Evolutionary conservation across 192 early-diverging fungal genomes (phyloP).

Genomic region (Podochytrium sp.): DNA sequence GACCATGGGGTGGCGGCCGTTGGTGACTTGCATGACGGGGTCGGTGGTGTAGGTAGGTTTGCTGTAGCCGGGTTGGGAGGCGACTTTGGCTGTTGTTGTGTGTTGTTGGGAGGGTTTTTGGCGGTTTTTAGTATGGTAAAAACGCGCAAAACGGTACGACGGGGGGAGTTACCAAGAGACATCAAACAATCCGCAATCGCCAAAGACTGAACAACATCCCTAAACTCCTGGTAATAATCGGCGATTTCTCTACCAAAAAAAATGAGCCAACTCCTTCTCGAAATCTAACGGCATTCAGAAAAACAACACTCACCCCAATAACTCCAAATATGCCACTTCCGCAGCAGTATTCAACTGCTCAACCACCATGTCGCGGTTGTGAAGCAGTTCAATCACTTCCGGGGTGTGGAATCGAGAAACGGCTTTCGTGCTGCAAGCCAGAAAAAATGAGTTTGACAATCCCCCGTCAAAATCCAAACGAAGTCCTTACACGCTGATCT

Average conservation of each 20-base stretch:
- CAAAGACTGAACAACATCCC: conserved; percentile 57
- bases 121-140: background rate
- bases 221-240: conserved; percentile 60
- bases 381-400: conserved; percentile 54
- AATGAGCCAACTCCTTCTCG: background rate
- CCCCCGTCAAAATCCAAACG: background rate
- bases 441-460: too few relatives aligned
- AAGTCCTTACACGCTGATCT: conserved; percentile 32
- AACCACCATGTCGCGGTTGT: conserved; percentile 56
- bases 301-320: conserved; percentile 35
- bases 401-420: conserved; percentile 73
- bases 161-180: conserved; percentile 63
- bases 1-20: conserved; percentile 73
- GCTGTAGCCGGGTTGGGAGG: conserved; percentile 65
- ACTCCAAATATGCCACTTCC: conserved; percentile 59
- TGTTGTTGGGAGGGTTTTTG: background rate
- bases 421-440: conserved; percentile 64
- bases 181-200: conserved; percentile 71
- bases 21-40: conserved; percentile 53
- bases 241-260: conserved; percentile 55
- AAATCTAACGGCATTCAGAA: background rate
- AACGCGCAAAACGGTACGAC: conserved; percentile 1
- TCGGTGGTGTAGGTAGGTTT: conserved; percentile 62
- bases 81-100: conserved; percentile 49
- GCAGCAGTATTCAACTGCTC: conserved; percentile 61